Conservation (phyloP, 2,329 filamentous ascomycete genomes). For the Xylaria multiplex region DNA sequence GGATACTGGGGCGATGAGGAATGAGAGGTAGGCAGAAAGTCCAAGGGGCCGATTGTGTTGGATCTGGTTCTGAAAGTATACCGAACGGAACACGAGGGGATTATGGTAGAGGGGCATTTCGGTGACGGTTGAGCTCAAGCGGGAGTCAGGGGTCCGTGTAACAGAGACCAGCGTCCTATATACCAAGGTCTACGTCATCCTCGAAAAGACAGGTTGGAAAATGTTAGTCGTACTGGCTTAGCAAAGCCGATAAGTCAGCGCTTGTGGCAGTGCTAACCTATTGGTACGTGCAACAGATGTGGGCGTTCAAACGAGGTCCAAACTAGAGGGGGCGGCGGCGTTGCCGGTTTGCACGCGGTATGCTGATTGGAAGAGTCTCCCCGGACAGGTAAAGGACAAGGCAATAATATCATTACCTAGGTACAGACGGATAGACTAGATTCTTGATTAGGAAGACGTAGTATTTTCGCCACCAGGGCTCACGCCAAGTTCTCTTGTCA, state of each 20-base stretch:
- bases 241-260: background rate
- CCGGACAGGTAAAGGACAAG: background rate
- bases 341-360: background rate
- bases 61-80: slow-evolving; percentile 8
- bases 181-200: slow-evolving; percentile 8
- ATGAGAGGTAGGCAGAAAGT: slow-evolving; percentile 24
- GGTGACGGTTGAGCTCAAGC: slow-evolving; percentile 12
- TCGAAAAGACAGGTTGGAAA: background rate
- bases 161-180: slow-evolving; percentile 6
- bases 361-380: background rate
- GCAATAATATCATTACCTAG: slow-evolving; percentile 1
- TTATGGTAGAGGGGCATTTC: slow-evolving; percentile 1
- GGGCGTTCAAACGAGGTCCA: background rate
- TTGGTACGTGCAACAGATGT: background rate
- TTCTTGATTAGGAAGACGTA: background rate
- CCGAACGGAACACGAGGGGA: slow-evolving; percentile 6
- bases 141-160: background rate
- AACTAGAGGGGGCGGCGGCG: slow-evolving; percentile 1
- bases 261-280: slow-evolving; percentile 5
- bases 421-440: background rate
- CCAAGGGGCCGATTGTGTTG: slow-evolving; percentile 16
- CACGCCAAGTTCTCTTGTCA: background rate
- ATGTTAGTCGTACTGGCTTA: background rate
- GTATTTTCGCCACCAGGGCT: slow-evolving; percentile 20
- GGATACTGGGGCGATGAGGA: slow-evolving; percentile 30